Conservation (phyloP, 345 rosid genomes). For the Eucalyptus victrix region DNA sequence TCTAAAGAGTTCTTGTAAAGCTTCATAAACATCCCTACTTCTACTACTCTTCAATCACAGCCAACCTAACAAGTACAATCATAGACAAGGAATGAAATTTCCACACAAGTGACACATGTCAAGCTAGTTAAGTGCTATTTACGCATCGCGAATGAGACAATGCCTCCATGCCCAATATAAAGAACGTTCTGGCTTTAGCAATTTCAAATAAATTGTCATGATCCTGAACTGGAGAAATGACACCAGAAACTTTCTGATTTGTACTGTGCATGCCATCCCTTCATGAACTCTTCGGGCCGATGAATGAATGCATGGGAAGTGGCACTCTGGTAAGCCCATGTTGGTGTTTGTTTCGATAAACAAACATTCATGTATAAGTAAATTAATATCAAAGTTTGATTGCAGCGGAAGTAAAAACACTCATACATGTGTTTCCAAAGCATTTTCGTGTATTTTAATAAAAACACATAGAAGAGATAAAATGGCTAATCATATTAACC, state of each 20-base stretch:
- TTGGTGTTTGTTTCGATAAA: too few species aligned
- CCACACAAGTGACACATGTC: constrained; percentile 55
- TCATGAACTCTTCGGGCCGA: constrained; percentile 55
- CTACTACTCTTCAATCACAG: constrained; percentile 49
- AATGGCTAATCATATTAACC: too few species aligned
- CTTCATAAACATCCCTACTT: constrained; percentile 45
- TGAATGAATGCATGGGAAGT: constrained; percentile 81
- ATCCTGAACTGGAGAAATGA: constrained; percentile 1
- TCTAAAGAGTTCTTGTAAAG: constrained; percentile 65
- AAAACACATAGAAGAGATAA: too few species aligned
- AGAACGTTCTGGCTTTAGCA: constrained; percentile 63
- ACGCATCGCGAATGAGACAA: constrained; percentile 19
- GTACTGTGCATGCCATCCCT: constrained; percentile 13
- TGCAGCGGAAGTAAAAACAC: too few species aligned
- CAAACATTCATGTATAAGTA: too few species aligned
- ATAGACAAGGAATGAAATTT: constrained; percentile 75
- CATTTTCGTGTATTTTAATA: too few species aligned
- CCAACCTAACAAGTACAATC: constrained; percentile 58
- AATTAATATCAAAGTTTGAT: too few species aligned
- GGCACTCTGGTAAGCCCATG: constrained; percentile 70
- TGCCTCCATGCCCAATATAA: constrained; percentile 70
- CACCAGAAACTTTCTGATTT: constrained; percentile 1
- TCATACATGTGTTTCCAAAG: too few species aligned
- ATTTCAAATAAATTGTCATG: constrained; percentile 26
- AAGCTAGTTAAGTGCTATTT: constrained; percentile 28